phyloP scores from a whole-genome alignment of 441 rosid genomes.

The Dalechampia spathulata region DNA sequence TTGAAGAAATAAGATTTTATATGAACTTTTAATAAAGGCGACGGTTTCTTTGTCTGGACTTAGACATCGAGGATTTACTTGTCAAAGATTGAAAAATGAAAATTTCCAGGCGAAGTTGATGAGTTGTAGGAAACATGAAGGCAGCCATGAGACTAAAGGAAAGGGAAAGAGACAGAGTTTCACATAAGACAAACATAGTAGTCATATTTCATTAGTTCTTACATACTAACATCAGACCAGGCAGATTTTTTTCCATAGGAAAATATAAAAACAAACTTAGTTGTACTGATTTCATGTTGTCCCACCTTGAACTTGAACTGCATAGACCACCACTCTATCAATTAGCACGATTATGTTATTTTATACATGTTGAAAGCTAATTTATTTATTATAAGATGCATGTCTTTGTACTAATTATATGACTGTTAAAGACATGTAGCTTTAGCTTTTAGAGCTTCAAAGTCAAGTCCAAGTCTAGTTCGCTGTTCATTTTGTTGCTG shows the following conservation, averaged over 20 bases:
- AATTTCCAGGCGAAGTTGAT: neutral
- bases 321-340: neutral
- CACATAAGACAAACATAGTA: neutral
- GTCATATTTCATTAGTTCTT: neutral
- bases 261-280: too few relatives aligned
- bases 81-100: too few relatives aligned
- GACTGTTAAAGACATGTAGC: neutral
- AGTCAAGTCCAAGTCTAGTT: constrained; percentile 12
- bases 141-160: neutral
- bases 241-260: too few relatives aligned
- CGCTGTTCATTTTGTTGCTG: neutral
- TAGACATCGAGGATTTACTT: too few relatives aligned
- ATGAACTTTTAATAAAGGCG: too few relatives aligned
- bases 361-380: neutral
- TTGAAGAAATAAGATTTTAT: too few relatives aligned
- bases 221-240: neutral
- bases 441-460: constrained; percentile 15
- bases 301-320: neutral
- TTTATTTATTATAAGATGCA: too few relatives aligned
- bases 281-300: neutral
- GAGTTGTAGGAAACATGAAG: neutral
- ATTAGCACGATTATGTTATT: neutral
- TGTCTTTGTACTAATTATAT: too few relatives aligned
- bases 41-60: too few relatives aligned
- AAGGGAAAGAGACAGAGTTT: neutral